phyloP scores from a whole-genome alignment of 352 stramenopile species.

The Phytophthora ohioensis region DNA sequence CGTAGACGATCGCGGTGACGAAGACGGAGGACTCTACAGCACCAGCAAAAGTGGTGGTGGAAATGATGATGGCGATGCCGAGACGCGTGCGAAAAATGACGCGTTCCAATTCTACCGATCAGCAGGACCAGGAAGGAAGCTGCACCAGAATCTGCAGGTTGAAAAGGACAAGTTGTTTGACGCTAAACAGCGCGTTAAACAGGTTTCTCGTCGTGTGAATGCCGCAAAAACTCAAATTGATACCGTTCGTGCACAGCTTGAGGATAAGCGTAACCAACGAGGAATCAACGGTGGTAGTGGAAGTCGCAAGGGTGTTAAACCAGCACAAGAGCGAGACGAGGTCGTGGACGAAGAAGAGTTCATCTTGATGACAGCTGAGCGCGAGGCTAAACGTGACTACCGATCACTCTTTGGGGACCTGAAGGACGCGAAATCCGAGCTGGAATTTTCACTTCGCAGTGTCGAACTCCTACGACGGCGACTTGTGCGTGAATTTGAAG shows the following conservation, averaged over 20 bases:
- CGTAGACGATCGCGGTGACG: slow-evolving; percentile 37
- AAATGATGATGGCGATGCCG: slow-evolving; percentile 9
- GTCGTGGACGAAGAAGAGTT: slow-evolving; percentile 95
- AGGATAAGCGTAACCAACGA: slow-evolving; percentile 68
- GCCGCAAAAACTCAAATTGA: slow-evolving; percentile 84
- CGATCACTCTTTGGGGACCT: slow-evolving; percentile 84
- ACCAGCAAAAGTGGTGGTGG: slow-evolving; percentile 10
- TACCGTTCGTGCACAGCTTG: slow-evolving; percentile 56
- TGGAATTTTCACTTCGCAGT: slow-evolving; percentile 70
- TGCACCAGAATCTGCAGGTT: slow-evolving; percentile 64
- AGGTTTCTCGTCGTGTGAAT: slow-evolving; percentile 82
- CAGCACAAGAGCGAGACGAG: slow-evolving; percentile 58
- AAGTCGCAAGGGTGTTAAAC: slow-evolving; percentile 11
- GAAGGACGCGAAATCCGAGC: slow-evolving; percentile 79
- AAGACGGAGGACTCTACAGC: slow-evolving; percentile 20
- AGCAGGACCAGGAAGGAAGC: slow-evolving; percentile 62
- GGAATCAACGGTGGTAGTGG: background rate
- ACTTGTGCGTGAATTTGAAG: slow-evolving; percentile 86
- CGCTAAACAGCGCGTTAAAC: slow-evolving; percentile 75
- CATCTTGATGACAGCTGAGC: slow-evolving; percentile 83
- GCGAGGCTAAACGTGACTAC: slow-evolving; percentile 89
- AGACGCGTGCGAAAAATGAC: slow-evolving; percentile 61
- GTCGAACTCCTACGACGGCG: slow-evolving; percentile 81
- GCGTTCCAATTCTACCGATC: slow-evolving; percentile 77
- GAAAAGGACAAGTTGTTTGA: slow-evolving; percentile 85